Conservation (phyloP, 2,329 filamentous ascomycete genomes). For the Monosporascus sp. region DNA sequence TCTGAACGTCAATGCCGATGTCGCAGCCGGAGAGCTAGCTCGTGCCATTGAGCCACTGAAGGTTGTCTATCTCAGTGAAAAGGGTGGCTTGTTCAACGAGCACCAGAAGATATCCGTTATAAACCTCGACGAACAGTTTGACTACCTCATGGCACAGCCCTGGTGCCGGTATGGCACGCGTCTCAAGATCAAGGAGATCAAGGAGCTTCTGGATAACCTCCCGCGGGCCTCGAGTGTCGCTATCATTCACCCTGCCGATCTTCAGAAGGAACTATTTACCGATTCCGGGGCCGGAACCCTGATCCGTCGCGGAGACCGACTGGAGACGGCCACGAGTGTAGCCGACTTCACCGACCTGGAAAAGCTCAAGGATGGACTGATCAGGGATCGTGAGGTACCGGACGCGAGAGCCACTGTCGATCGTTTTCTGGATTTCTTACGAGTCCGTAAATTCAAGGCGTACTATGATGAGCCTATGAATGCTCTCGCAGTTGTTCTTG, state of each 20-base stretch:
- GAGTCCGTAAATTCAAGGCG: conserved; percentile 75
- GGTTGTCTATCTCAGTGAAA: conserved; percentile 97
- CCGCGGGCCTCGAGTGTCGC: conserved; percentile 91
- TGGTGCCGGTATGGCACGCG: conserved; percentile 95
- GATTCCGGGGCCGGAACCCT: conserved; percentile 92
- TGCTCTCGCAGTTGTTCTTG: conserved; percentile 82
- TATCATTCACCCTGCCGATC: conserved; percentile 92
- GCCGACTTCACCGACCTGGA: conserved; percentile 70
- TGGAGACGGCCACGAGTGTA: conserved; percentile 66
- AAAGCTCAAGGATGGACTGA: conserved; percentile 74
- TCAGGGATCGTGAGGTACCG: conserved; percentile 74
- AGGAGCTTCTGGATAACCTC: conserved; percentile 82
- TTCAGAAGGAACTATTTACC: conserved; percentile 96
- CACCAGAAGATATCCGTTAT: conserved; percentile 94
- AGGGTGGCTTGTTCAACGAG: conserved; percentile 91
- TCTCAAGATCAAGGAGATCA: conserved; percentile 96
- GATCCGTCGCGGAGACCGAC: conserved; percentile 86
- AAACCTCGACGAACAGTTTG: conserved; percentile 95
- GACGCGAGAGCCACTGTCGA: conserved; percentile 82
- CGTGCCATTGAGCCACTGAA: conserved; percentile 86
- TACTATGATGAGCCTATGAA: conserved; percentile 96
- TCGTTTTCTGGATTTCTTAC: conserved; percentile 75
- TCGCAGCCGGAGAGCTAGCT: conserved; percentile 89
- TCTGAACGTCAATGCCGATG: conserved; percentile 96
- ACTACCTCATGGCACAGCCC: conserved; percentile 83